Percentiles rank a stretch among this genome's conserved stretches.
Evolutionary conservation across 192 early-diverging fungal species (phyloP).

Genomic region (Linnemannia hyalina): DNA sequence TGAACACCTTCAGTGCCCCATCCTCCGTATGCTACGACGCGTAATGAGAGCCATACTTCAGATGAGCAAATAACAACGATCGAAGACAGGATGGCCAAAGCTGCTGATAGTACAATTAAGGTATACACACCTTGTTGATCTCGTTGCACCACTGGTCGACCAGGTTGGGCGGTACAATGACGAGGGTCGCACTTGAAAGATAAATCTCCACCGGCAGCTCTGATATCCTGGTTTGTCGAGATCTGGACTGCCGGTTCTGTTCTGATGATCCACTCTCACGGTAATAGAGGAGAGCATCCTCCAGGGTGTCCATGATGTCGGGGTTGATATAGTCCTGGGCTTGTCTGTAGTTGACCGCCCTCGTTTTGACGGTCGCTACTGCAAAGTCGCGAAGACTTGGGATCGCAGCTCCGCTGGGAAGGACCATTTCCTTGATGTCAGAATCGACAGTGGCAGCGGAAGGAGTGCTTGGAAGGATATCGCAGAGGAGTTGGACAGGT

Average conservation of each 20-base stretch:
- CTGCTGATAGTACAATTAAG: slow-evolving; percentile 43
- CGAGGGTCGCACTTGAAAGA: slow-evolving; percentile 74
- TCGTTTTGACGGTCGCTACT: slow-evolving; percentile 55
- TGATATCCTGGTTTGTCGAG: background rate
- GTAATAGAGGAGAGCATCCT: slow-evolving; percentile 70
- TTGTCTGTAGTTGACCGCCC: slow-evolving; percentile 60
- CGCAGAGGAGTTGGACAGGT: slow-evolving; percentile 44
- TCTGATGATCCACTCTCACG: slow-evolving; percentile 34
- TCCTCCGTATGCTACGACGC: slow-evolving; percentile 68
- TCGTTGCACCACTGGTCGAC: slow-evolving; percentile 84
- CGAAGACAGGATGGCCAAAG: too few species aligned
- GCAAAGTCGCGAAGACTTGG: slow-evolving; percentile 62
- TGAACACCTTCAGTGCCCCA: slow-evolving; percentile 55
- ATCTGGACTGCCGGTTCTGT: slow-evolving; percentile 23
- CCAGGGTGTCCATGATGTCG: slow-evolving; percentile 41
- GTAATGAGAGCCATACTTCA: background rate
- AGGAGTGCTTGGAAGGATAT: slow-evolving; percentile 47
- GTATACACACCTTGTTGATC: slow-evolving; percentile 73
- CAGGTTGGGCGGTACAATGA: slow-evolving; percentile 65
- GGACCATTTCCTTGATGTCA: background rate
- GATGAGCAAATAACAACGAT: background rate
- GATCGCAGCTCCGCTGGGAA: background rate
- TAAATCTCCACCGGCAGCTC: slow-evolving; percentile 62
- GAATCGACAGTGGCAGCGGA: slow-evolving; percentile 6
- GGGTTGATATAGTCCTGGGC: slow-evolving; percentile 59